These are phyloP conservation scores for Bombardia bombarda DNA, from an alignment of 495 filamentous ascomycete genomes.

Conservation along the genomic window DNA sequence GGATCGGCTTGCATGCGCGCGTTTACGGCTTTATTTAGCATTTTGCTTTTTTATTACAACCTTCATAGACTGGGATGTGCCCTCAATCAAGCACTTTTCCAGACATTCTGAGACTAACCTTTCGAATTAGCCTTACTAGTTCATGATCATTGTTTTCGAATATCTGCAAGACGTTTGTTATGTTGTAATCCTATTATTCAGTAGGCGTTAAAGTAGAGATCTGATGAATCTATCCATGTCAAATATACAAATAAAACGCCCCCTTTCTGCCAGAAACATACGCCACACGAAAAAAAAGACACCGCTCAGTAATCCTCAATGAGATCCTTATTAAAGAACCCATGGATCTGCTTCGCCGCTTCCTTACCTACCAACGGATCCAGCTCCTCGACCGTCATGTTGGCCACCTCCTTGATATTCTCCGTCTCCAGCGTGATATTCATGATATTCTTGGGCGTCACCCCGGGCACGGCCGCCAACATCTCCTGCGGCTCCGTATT, in stretches of 20 bases:
- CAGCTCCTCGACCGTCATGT: conserved; percentile 71
- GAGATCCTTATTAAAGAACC: conserved; percentile 82
- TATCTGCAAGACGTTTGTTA: too few relatives aligned
- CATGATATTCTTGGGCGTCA: conserved; percentile 69
- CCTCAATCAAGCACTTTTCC: too few relatives aligned
- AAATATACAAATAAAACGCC: neutral
- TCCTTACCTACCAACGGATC: conserved; percentile 68
- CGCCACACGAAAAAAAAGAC: neutral
- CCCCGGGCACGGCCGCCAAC: conserved; percentile 74
- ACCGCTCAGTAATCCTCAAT: conserved; percentile 28
- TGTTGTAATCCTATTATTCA: too few relatives aligned
- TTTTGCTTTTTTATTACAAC: neutral
- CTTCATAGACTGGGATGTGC: too few relatives aligned
- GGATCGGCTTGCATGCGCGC: neutral
- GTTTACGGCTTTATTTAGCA: neutral
- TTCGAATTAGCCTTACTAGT: too few relatives aligned
- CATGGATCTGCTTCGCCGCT: conserved; percentile 65
- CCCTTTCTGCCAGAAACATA: neutral
- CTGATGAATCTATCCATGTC: neutral
- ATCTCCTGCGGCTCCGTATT: conserved; percentile 72
- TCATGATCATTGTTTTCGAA: too few relatives aligned
- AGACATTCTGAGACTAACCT: too few relatives aligned
- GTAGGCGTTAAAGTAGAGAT: too few relatives aligned
- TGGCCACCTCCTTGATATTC: conserved; percentile 76
- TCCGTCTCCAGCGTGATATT: conserved; percentile 63